Evolutionary conservation across 75 land plant genomes (phyloP).

Genomic region (Picea sitchensis): DNA sequence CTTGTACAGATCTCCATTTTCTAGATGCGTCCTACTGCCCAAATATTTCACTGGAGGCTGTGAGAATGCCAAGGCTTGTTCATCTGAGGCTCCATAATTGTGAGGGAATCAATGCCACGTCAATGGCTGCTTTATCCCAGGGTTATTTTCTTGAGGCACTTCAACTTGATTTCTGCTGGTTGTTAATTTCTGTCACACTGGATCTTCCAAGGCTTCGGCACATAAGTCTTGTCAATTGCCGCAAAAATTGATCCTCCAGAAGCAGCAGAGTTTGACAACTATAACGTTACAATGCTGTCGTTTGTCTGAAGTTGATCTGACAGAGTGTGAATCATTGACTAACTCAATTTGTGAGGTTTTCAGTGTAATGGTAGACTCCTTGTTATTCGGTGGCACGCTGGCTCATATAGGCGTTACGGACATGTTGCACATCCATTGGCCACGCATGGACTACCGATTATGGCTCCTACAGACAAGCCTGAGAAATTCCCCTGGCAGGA

Average conservation of each 20-base stretch:
- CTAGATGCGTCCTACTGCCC: conserved; percentile 27
- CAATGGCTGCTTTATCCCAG: conserved; percentile 80
- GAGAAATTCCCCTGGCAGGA: no score
- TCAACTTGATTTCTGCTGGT: conserved; percentile 1
- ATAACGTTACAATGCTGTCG: conserved; percentile 63
- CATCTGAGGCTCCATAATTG: conserved; percentile 80
- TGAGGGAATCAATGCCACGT: conserved; percentile 93
- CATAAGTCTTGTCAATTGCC: no score
- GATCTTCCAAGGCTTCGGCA: conserved; percentile 62
- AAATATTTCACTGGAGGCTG: conserved; percentile 88
- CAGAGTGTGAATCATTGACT: conserved; percentile 24
- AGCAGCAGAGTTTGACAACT: neutral
- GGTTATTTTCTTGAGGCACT: conserved; percentile 79
- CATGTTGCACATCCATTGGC: no score
- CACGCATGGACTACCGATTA: no score
- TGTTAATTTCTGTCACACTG: conserved; percentile 73
- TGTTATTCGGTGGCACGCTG: no score
- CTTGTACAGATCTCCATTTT: no score
- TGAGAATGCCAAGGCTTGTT: conserved; percentile 71
- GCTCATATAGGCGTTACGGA: no score
- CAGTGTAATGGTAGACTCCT: conserved; percentile 22
- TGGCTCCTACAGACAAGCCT: no score
- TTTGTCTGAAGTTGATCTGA: conserved; percentile 82
- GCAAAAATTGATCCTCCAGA: no score
- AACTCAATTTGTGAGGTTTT: conserved; percentile 22